A percentile compares a stretch with the other conserved stretches of the same genome.
Evolutionary conservation across 306 rosid species (phyloP).

Genomic region (Luffa aegyptiaca): DNA sequence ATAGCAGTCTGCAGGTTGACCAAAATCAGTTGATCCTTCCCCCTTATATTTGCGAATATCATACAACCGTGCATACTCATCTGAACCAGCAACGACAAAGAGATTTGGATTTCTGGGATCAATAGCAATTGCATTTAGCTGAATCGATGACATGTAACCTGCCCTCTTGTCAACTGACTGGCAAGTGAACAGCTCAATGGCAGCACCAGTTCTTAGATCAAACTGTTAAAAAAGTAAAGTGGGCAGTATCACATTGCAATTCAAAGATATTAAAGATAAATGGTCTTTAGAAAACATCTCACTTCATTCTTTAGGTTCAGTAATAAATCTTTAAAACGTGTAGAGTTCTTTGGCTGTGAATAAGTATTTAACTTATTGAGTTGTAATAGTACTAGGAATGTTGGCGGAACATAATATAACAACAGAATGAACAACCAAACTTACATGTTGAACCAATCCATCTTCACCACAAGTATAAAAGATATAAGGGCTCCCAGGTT

Average conservation of each 20-base stretch:
- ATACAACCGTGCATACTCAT: slow-evolving; percentile 69
- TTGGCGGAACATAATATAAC: neutral
- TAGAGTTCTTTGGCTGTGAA: neutral
- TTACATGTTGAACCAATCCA: slow-evolving; percentile 87
- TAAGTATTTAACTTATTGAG: neutral
- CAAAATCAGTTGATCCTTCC: slow-evolving; percentile 69
- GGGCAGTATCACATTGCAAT: slow-evolving; percentile 18
- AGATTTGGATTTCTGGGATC: slow-evolving; percentile 94
- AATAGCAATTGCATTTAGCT: slow-evolving; percentile 77
- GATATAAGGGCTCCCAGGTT: slow-evolving; percentile 90
- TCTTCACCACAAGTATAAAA: slow-evolving; percentile 95
- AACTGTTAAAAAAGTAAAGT: slow-evolving; percentile 39
- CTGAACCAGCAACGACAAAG: slow-evolving; percentile 77
- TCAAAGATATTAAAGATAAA: neutral
- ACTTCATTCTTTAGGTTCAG: neutral
- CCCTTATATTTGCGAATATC: slow-evolving; percentile 76
- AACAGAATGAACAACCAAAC: slow-evolving; percentile 20
- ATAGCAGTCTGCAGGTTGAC: slow-evolving; percentile 52
- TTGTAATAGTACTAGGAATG: neutral
- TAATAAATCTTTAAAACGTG: neutral
- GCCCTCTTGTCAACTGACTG: slow-evolving; percentile 37
- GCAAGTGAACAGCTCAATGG: slow-evolving; percentile 75
- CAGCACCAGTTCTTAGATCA: slow-evolving; percentile 71
- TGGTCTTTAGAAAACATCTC: neutral
- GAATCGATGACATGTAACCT: slow-evolving; percentile 32